Evolutionary conservation across 495 filamentous ascomycete genomes (phyloP).

Genomic region (Hyphodiscus hymeniophilus): DNA sequence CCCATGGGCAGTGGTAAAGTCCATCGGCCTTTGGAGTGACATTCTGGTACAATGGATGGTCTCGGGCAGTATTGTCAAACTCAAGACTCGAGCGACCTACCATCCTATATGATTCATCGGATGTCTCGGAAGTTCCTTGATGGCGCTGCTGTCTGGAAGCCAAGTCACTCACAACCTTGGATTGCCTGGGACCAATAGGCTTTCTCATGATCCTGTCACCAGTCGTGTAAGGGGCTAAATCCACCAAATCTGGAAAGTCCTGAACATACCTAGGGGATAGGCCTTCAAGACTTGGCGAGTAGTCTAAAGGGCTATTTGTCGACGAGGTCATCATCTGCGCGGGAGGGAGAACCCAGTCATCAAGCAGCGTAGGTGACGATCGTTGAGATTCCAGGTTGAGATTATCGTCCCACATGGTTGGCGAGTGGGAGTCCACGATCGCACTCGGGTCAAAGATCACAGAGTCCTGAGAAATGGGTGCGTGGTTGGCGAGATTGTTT

Average conservation of each 20-base stretch:
- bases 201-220: conserved; percentile 18
- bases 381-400: conserved; percentile 18
- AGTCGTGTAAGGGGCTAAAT: conserved; percentile 17
- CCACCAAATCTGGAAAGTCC: conserved; percentile 18
- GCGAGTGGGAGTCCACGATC: conserved; percentile 10
- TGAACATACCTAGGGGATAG: conserved; percentile 20
- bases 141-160: conserved; percentile 10
- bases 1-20: conserved; percentile 86
- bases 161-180: conserved; percentile 18
- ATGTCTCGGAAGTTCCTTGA: conserved; percentile 16
- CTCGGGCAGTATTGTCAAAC: conserved; percentile 54
- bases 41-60: conserved; percentile 71
- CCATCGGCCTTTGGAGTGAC: conserved; percentile 58
- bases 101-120: conserved; percentile 17
- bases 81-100: conserved; percentile 19
- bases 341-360: conserved; percentile 16
- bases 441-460: conserved; percentile 10
- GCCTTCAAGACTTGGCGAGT: conserved; percentile 21
- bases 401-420: conserved; percentile 10
- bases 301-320: conserved; percentile 17
- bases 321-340: conserved; percentile 9
- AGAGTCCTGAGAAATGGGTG: conserved; percentile 13
- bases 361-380: conserved; percentile 14
- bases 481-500: conserved; percentile 8
- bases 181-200: conserved; percentile 17